Percentiles rank a stretch among this genome's conserved stretches.
Conservation (phyloP, 2,329 filamentous ascomycete species). For the Neocucurbitaria cava region DNA sequence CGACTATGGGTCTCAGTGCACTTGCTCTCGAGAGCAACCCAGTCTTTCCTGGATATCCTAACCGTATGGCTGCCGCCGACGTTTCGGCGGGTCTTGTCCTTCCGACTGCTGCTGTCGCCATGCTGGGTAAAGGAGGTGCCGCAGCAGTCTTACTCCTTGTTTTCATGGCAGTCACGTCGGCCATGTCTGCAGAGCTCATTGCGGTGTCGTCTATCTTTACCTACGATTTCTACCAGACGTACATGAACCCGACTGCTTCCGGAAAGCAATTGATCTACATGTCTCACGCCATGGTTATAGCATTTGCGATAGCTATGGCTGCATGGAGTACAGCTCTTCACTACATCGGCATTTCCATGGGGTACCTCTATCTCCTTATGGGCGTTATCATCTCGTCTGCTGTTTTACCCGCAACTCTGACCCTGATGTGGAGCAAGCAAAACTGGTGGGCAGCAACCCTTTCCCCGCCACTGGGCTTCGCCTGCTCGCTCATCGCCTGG, state of each 20-base stretch:
- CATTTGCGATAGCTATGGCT: conserved; percentile 80
- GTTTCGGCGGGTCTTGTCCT: conserved; percentile 84
- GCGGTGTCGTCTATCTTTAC: conserved; percentile 88
- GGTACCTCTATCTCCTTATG: conserved; percentile 89
- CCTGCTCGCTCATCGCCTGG: conserved; percentile 75
- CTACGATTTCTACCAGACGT: conserved; percentile 88
- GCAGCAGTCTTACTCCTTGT: conserved; percentile 79
- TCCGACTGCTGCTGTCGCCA: conserved; percentile 81
- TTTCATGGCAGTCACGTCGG: conserved; percentile 89
- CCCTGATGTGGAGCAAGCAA: conserved; percentile 81
- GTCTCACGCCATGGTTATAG: conserved; percentile 74
- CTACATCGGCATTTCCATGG: conserved; percentile 76
- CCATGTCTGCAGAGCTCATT: conserved; percentile 83
- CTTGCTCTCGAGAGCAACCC: conserved; percentile 79
- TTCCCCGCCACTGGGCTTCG: conserved; percentile 73
- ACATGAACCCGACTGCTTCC: conserved; percentile 78
- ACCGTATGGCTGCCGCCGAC: conserved; percentile 74
- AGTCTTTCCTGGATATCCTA: conserved; percentile 73
- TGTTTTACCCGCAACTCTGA: conserved; percentile 81
- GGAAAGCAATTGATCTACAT: conserved; percentile 81
- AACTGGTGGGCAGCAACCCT: conserved; percentile 76
- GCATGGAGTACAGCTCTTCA: conserved; percentile 76
- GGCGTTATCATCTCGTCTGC: conserved; percentile 87
- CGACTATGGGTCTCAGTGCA: conserved; percentile 84
- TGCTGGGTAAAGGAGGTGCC: conserved; percentile 83